phyloP scores from a whole-genome alignment of 2,329 filamentous ascomycete genomes.

The Fusarium sp. region DNA sequence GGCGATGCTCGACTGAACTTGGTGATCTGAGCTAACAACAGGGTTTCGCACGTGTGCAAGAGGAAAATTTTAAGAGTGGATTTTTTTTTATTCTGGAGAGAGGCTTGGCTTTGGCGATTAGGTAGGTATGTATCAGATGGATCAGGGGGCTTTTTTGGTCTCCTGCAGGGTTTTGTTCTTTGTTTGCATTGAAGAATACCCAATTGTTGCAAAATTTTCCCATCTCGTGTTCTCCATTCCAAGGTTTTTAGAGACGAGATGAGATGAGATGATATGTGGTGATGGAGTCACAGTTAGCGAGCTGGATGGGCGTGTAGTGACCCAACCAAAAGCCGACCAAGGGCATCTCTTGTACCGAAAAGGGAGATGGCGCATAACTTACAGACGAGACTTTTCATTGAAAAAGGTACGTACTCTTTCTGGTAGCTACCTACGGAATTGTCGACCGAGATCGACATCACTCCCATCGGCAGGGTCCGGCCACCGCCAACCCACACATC shows the following conservation, averaged over 20 bases:
- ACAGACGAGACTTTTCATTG: not conserved
- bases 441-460: conserved; percentile 46
- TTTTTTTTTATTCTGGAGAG: not conserved
- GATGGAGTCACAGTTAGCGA: not conserved
- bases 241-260: not conserved
- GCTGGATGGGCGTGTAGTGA: conserved; percentile 12
- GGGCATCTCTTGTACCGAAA: conserved; percentile 19
- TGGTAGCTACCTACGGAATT: not conserved
- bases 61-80: conserved; percentile 33
- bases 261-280: not conserved
- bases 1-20: conserved; percentile 35
- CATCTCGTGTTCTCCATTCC: conserved; percentile 2
- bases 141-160: conserved; percentile 2
- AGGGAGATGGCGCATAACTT: conserved; percentile 22
- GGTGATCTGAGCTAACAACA: conserved; percentile 37
- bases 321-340: conserved; percentile 20
- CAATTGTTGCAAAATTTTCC: conserved; percentile 3
- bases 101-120: not conserved
- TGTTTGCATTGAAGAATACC: not conserved
- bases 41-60: conserved; percentile 10
- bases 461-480: conserved; percentile 45
- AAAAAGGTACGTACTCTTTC: conserved; percentile 10
- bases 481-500: conserved; percentile 2
- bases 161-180: not conserved
- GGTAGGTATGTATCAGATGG: conserved; percentile 1